A percentile compares a stretch with the other conserved stretches of the same genome.
phyloP scores from a whole-genome alignment of 345 rosid genomes.

The Hibiscus tridactylites region DNA sequence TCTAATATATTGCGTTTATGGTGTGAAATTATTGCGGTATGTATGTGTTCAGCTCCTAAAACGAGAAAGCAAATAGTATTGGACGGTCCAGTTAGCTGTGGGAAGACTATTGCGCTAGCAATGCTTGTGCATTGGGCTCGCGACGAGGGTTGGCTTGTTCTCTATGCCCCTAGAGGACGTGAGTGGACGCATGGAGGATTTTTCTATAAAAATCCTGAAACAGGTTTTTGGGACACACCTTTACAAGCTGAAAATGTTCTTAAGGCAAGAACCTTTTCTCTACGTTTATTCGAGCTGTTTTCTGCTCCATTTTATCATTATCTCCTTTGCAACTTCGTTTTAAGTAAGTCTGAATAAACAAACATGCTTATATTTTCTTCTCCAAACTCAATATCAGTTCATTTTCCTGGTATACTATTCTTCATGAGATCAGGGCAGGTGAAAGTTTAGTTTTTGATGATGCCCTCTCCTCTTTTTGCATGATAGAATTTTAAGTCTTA shows the following conservation, averaged over 20 bases:
- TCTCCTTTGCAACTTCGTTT: neutral
- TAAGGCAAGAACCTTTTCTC: constrained; percentile 45
- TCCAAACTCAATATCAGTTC: neutral
- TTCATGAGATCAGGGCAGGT: neutral
- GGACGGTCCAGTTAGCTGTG: constrained; percentile 91
- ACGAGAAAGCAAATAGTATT: constrained; percentile 71
- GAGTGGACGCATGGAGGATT: constrained; percentile 94
- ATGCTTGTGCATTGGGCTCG: constrained; percentile 99
- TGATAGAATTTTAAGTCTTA: neutral
- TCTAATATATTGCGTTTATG: neutral
- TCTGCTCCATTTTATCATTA: neutral
- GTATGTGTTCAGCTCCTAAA: constrained; percentile 37
- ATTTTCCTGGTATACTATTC: neutral
- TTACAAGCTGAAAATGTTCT: constrained; percentile 77
- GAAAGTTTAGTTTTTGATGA: neutral
- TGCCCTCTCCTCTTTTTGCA: too few relatives aligned
- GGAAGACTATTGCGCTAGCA: constrained; percentile 85
- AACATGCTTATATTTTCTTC: neutral
- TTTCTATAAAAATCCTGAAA: constrained; percentile 65
- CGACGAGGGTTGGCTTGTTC: constrained; percentile 90
- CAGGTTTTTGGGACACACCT: constrained; percentile 96
- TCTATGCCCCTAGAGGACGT: constrained; percentile 79
- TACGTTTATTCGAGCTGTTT: neutral
- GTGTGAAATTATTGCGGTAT: neutral
- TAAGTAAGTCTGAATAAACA: neutral